Conservation (phyloP, 371 early-diverging fungal species). For the Rhizopus microsporus region DNA sequence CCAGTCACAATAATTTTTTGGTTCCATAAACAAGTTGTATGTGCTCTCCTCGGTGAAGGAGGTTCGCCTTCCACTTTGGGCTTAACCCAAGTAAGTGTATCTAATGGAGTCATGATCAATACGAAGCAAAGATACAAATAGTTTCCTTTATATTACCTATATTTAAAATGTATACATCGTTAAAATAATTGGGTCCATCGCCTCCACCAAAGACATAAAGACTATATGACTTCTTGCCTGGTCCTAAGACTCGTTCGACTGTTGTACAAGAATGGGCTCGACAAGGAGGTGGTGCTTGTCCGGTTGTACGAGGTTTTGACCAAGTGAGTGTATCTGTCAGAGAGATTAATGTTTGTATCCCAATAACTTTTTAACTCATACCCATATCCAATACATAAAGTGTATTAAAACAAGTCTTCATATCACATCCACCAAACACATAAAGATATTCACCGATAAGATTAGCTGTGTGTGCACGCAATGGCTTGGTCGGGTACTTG, state of each 20-base stretch:
- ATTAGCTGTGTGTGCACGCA: constrained; percentile 83
- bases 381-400: constrained; percentile 60
- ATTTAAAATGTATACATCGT: constrained; percentile 75
- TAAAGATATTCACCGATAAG: constrained; percentile 75
- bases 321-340: constrained; percentile 79
- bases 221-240: constrained; percentile 19
- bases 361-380: constrained; percentile 31
- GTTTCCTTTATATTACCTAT: constrained; percentile 40
- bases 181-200: constrained; percentile 84
- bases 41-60: constrained; percentile 82
- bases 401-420: constrained; percentile 70
- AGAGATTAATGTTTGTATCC: constrained; percentile 35
- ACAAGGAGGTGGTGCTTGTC: constrained; percentile 69
- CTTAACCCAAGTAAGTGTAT: constrained; percentile 66
- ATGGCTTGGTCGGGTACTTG: constrained; percentile 61
- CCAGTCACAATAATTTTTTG: constrained; percentile 74
- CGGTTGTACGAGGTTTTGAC: constrained; percentile 69
- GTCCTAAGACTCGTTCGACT: constrained; percentile 55
- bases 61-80: constrained; percentile 55
- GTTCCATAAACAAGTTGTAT: constrained; percentile 80
- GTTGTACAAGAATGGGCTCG: constrained; percentile 85
- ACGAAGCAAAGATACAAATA: constrained; percentile 7
- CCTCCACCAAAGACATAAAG: constrained; percentile 87
- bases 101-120: constrained; percentile 23
- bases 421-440: constrained; percentile 90